Evolutionary conservation across 2,329 filamentous ascomycete species (phyloP).

Genomic region (Aureobasidium sp.): DNA sequence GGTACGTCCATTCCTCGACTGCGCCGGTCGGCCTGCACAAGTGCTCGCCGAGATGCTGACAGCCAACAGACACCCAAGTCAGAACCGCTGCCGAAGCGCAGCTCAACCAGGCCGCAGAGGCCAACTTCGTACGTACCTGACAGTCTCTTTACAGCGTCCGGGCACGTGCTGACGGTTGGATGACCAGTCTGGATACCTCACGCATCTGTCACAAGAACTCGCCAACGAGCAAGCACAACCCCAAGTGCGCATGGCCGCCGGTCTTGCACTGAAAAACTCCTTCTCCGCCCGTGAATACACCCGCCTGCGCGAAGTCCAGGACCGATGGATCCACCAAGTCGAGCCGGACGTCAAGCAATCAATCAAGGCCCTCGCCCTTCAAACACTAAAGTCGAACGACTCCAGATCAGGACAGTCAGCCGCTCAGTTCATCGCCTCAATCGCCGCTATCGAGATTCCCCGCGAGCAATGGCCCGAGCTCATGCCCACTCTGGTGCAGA

Average conservation of each 20-base stretch:
- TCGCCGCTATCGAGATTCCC: conserved; percentile 90
- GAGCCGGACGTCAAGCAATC: conserved; percentile 73
- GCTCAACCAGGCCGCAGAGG: conserved; percentile 83
- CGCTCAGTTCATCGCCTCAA: conserved; percentile 90
- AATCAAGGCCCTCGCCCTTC: conserved; percentile 85
- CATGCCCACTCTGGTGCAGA: conserved; percentile 82
- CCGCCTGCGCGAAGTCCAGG: conserved; percentile 82
- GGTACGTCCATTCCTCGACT: conserved; percentile 55
- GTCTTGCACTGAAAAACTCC: conserved; percentile 95
- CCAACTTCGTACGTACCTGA: conserved; percentile 74
- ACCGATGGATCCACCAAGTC: conserved; percentile 83
- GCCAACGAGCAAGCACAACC: conserved; percentile 80
- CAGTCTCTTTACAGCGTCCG: conserved; percentile 26
- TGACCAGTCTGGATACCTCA: conserved; percentile 77
- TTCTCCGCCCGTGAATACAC: conserved; percentile 88
- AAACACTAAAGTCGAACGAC: conserved; percentile 75
- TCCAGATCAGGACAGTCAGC: conserved; percentile 78
- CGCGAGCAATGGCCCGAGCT: conserved; percentile 89
- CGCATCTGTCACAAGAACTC: conserved; percentile 86
- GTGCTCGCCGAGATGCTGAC: background rate
- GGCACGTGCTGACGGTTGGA: conserved; percentile 24
- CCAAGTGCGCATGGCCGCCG: conserved; percentile 85
- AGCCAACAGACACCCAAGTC: conserved; percentile 68
- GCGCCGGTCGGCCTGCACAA: background rate
- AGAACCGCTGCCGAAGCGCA: conserved; percentile 91